Evolutionary conservation across 2,329 filamentous ascomycete species (phyloP), one percentile per base, ranked within the genome.

Genomic region (Fonsecaea pedrosoi): DNA sequence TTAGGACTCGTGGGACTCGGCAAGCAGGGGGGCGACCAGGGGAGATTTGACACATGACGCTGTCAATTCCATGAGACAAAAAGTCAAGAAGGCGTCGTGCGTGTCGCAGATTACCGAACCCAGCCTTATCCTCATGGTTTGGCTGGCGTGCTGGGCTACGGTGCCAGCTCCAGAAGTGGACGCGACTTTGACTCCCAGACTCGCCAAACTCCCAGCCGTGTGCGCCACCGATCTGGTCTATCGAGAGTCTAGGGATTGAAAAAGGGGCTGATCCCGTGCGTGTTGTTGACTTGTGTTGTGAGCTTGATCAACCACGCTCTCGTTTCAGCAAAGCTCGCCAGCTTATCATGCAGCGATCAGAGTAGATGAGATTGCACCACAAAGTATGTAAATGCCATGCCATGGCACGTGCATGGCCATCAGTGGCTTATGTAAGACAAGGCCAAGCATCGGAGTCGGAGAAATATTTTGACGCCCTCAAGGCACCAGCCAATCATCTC

Each of bases 91-190:
- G 54, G 35, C 30, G 30, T 32, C 30, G 30, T 32, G 32, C 38
- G 13, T 35, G 21, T 54, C 62, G 66, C 66, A 65, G 66, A 68
- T 68, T 65, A 68, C 66, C 66, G 66, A 68, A 32, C 15, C 35
- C 18, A 30, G 60, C 38, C 60, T 57, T 21, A 38, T n/a, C 30
- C 5, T 12, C 35, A n/a, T 53, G n/a, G 13, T 30, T 25, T 30
- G 10, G 40, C 57, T 48, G 42, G 12, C 30, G 30, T 13, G 32
- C n/a, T 21, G 30, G 9, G 21, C 45, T 25, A 10, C 45, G 12
- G 18, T 18, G 45, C n/a, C 2, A 40, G 25, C 7, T 4, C 42
- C 18, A 25, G 15, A 25, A 12, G 9, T 40, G 40, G 42, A 25
- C 42, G 42, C 42, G 42, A 48, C 42, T 48, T 21, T 48, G 42